Evolutionary conservation across 2,329 filamentous ascomycete species (phyloP).

Genomic region (Aspergillus costaricaensis): DNA sequence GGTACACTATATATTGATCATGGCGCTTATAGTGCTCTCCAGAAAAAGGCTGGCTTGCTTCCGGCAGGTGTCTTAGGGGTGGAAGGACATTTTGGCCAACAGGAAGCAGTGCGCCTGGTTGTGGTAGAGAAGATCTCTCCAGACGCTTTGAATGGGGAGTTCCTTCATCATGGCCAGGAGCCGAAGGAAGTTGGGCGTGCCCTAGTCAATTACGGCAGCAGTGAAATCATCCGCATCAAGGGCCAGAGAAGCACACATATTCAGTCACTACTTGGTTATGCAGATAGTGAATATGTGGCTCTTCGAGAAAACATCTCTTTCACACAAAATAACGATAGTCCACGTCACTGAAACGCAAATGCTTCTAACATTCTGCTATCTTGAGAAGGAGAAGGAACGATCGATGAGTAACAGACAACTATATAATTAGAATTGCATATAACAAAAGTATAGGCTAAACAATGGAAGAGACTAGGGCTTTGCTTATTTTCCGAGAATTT

Average conservation of each 20-base stretch:
- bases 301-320: conserved; percentile 85
- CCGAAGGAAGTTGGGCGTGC: conserved; percentile 80
- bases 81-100: conserved; percentile 83
- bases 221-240: conserved; percentile 80
- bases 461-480: not conserved
- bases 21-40: conserved; percentile 79
- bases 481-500: not conserved
- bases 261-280: conserved; percentile 77
- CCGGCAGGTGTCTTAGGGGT: conserved; percentile 90
- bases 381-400: not conserved
- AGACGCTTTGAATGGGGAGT: conserved; percentile 44
- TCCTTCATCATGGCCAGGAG: conserved; percentile 39
- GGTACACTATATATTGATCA: conserved; percentile 90
- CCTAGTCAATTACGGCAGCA: conserved; percentile 87
- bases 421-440: not conserved
- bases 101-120: conserved; percentile 85
- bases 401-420: not conserved
- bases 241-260: conserved; percentile 84
- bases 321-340: conserved; percentile 45
- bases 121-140: conserved; percentile 66
- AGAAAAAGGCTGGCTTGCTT: conserved; percentile 81
- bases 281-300: conserved; percentile 92
- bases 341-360: not conserved
- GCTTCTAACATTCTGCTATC: not conserved
- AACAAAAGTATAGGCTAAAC: not conserved